Conservation (phyloP, 768 basidiomycete genomes). For the Artomyces pyxidatus region DNA sequence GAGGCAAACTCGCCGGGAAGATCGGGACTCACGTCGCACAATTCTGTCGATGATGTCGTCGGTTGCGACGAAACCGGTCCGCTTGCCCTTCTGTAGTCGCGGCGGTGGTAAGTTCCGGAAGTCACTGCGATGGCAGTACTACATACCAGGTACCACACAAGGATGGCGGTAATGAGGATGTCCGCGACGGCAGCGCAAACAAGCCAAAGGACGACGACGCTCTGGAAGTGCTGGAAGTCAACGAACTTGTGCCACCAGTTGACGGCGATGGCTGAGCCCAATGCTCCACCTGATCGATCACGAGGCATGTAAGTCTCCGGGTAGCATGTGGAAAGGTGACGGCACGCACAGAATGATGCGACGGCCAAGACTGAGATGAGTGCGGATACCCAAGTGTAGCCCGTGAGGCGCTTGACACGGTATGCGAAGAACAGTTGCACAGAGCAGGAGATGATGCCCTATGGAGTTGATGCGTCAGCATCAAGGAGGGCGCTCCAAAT, state of each 20-base stretch:
- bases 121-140: not conserved
- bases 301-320: not conserved
- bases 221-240: slow-evolving; percentile 27
- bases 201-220: slow-evolving; percentile 33
- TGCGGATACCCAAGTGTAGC: slow-evolving; percentile 20
- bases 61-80: slow-evolving; percentile 34
- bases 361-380: slow-evolving; percentile 22
- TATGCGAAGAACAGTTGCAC: slow-evolving; percentile 44
- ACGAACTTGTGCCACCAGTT: slow-evolving; percentile 25
- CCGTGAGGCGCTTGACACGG: slow-evolving; percentile 30
- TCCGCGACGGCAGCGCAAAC: slow-evolving; percentile 33
- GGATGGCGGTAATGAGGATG: slow-evolving; percentile 32
- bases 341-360: slow-evolving; percentile 21
- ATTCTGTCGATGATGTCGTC: slow-evolving; percentile 36
- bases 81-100: slow-evolving; percentile 27
- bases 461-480: not conserved
- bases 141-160: slow-evolving; percentile 37
- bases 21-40: slow-evolving; percentile 26
- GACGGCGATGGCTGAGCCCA: slow-evolving; percentile 26
- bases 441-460: slow-evolving; percentile 37
- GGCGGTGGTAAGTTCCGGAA: not conserved
- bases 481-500: no score
- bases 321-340: not conserved
- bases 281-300: slow-evolving; percentile 23
- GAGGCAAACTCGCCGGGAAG: not conserved